phyloP scores from a whole-genome alignment of 2,329 filamentous ascomycete species.

The Tolypocladium sp. region DNA sequence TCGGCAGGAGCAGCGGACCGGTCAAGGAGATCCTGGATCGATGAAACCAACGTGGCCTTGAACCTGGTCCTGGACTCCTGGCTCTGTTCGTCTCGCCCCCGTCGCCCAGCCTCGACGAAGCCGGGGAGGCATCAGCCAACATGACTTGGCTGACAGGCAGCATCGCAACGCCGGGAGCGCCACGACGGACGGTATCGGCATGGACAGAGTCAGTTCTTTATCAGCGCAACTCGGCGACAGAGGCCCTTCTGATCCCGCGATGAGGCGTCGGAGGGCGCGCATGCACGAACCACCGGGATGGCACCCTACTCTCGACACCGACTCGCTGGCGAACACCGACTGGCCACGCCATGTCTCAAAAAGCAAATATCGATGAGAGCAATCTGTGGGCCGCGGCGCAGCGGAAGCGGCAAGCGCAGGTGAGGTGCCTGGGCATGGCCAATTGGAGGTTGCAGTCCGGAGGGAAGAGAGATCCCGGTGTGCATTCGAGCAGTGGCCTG shows the following conservation, averaged over 20 bases:
- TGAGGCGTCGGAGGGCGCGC: constrained; percentile 1
- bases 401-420: constrained; percentile 1
- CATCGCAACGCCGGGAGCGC: background rate
- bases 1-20: constrained; percentile 1
- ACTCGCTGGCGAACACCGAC: background rate
- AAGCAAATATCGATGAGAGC: constrained; percentile 3
- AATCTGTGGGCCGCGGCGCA: background rate
- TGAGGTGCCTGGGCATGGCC: background rate
- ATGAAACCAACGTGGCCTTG: background rate
- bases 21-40: constrained; percentile 2
- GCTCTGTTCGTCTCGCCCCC: background rate
- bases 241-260: background rate
- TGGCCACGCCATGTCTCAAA: constrained; percentile 5
- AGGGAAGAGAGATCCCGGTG: constrained; percentile 3
- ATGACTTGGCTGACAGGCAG: background rate
- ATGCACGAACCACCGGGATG: constrained; percentile 1
- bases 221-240: background rate
- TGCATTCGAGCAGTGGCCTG: constrained; percentile 1
- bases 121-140: background rate
- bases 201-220: background rate
- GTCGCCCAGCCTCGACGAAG: background rate
- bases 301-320: background rate
- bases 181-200: background rate
- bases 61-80: background rate
- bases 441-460: background rate